A percentile compares a stretch with the other conserved stretches of the same genome.
Conservation (phyloP, 2,329 filamentous ascomycete genomes). For the Neoscytalidium dimidiatum region DNA sequence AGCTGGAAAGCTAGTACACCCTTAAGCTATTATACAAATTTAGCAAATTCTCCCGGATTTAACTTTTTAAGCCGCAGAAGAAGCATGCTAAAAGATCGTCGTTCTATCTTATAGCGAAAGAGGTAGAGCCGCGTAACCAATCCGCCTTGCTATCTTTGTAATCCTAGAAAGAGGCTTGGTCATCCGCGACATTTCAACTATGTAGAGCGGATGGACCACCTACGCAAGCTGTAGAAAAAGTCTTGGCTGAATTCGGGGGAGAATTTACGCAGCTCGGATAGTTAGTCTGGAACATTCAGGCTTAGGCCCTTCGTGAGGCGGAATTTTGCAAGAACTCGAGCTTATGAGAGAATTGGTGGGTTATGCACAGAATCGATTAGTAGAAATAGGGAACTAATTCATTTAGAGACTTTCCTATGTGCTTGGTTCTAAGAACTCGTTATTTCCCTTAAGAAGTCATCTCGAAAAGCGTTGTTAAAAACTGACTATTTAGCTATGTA, state of each 20-base stretch:
- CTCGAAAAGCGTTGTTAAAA: no score
- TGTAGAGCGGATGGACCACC: not conserved
- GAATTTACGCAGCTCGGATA: not conserved
- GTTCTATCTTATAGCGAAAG: slow-evolving; percentile 55
- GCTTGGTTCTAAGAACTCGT: no score
- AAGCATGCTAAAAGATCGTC: slow-evolving; percentile 49
- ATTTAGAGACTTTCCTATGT: no score
- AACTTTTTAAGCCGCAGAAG: slow-evolving; percentile 48
- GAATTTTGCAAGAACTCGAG: not conserved
- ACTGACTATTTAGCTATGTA: no score
- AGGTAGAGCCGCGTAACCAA: not conserved
- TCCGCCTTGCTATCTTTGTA: not conserved
- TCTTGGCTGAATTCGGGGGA: not conserved
- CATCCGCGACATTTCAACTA: not conserved
- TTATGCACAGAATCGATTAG: no score
- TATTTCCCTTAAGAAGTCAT: no score
- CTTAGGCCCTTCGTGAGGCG: not conserved
- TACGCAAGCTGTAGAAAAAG: not conserved
- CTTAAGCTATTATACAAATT: slow-evolving; percentile 44
- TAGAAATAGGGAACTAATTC: no score
- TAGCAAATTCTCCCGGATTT: slow-evolving; percentile 43
- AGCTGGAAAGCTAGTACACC: slow-evolving; percentile 44
- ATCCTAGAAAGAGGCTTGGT: not conserved
- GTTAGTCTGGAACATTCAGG: not conserved
- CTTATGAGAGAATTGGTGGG: no score